phyloP scores from a whole-genome alignment of 306 rosid genomes.

The Citrullus amarus region DNA sequence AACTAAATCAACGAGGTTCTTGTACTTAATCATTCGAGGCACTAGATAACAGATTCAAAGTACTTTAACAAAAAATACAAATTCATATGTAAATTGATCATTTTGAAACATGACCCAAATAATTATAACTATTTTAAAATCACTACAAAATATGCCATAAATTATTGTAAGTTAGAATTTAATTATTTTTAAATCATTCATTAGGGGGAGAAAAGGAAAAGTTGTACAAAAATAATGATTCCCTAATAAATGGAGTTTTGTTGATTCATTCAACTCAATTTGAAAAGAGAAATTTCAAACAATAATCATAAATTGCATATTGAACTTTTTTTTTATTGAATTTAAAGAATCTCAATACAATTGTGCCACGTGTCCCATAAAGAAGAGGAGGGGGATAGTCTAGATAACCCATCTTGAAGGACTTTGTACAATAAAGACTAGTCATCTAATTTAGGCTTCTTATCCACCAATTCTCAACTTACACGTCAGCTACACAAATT shows the following conservation, averaged over 20 bases:
- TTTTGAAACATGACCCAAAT: too few relatives aligned
- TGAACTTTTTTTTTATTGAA: neutral
- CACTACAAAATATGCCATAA: too few relatives aligned
- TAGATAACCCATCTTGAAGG: neutral
- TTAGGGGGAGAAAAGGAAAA: too few relatives aligned
- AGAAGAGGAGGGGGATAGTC: neutral
- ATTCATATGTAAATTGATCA: too few relatives aligned
- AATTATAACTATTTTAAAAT: too few relatives aligned
- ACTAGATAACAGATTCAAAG: too few relatives aligned
- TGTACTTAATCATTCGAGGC: too few relatives aligned
- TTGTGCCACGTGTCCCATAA: neutral
- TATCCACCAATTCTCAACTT: neutral
- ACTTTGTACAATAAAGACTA: neutral
- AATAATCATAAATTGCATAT: neutral
- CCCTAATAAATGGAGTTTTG: neutral
- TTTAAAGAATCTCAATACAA: neutral
- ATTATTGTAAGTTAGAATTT: too few relatives aligned
- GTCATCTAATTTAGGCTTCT: neutral
- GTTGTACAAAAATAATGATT: neutral
- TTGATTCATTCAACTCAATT: neutral
- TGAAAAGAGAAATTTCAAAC: neutral
- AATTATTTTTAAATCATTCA: too few relatives aligned
- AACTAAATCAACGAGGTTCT: too few relatives aligned
- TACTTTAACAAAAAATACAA: too few relatives aligned
- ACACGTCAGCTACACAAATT: neutral